A percentile compares a stretch with the other conserved stretches of the same genome.
Conservation (phyloP, 2,329 filamentous ascomycete genomes). For the Penicillium sclerotiorum region DNA sequence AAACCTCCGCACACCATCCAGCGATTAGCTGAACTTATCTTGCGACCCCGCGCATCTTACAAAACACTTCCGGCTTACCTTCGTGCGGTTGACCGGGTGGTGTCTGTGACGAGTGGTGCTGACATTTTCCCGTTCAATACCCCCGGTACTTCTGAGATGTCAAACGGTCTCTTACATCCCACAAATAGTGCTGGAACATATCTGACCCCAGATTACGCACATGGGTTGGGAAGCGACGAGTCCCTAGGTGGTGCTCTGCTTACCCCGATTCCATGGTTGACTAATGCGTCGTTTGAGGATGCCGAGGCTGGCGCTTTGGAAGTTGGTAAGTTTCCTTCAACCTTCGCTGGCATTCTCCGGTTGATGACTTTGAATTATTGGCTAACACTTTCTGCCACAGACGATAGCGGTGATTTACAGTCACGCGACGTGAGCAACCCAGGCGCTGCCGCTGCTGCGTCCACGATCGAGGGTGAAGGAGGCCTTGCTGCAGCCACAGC, state of each 20-base stretch:
- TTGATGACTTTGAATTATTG: background rate
- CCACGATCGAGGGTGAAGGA: conserved; percentile 23
- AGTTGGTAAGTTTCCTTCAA: conserved; percentile 27
- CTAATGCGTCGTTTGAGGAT: conserved; percentile 35
- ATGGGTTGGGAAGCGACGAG: conserved; percentile 75
- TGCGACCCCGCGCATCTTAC: conserved; percentile 78
- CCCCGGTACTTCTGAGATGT: conserved; percentile 22
- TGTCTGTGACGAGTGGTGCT: conserved; percentile 82
- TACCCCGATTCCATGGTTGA: conserved; percentile 92
- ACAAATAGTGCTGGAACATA: conserved; percentile 38
- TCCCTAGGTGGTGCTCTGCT: conserved; percentile 85
- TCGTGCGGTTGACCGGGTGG: conserved; percentile 84
- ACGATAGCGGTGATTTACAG: conserved; percentile 8
- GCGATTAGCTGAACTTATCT: conserved; percentile 82
- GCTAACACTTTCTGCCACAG: conserved; percentile 5
- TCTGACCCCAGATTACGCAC: conserved; percentile 35
- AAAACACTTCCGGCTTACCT: conserved; percentile 80
- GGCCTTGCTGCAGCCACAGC: conserved; percentile 14
- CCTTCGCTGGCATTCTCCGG: no score
- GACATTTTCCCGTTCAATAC: conserved; percentile 76
- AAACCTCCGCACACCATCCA: conserved; percentile 92
- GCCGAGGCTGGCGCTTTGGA: conserved; percentile 22
- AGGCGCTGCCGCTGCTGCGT: background rate
- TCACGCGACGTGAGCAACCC: conserved; percentile 8
- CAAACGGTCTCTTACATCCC: conserved; percentile 59